Percentiles rank a stretch among this genome's conserved stretches.
Conservation (phyloP, 192 early-diverging fungal genomes). For the Backusella psychrophila region DNA sequence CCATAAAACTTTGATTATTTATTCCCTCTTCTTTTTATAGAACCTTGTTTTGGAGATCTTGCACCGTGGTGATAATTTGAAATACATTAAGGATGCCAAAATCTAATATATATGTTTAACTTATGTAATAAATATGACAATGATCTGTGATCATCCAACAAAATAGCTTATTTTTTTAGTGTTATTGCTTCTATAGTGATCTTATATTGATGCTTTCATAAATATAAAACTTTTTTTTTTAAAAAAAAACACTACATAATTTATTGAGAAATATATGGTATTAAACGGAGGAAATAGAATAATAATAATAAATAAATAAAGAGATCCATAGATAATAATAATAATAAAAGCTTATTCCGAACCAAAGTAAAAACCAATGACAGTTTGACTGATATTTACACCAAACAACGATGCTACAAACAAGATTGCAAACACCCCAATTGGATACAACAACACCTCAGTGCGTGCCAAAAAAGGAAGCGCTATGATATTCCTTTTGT, state of each 20-base stretch:
- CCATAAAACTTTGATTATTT: not conserved
- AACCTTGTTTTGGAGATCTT: constrained; percentile 18
- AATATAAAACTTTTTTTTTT: not conserved
- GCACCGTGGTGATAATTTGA: constrained; percentile 12
- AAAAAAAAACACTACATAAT: not conserved
- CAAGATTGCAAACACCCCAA: constrained; percentile 61
- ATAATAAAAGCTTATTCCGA: constrained; percentile 1
- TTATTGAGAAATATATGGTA: not conserved
- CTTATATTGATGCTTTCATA: not conserved
- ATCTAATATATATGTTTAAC: constrained; percentile 5
- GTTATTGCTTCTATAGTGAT: not conserved
- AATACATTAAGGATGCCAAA: constrained; percentile 1
- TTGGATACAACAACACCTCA: constrained; percentile 86
- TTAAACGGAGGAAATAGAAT: not conserved
- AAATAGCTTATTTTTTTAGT: not conserved
- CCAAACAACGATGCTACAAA: constrained; percentile 68
- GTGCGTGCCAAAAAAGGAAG: constrained; percentile 91
- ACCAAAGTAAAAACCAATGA: constrained; percentile 78
- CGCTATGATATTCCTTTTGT: constrained; percentile 50
- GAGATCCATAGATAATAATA: not conserved
- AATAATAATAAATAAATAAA: not conserved
- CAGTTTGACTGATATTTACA: constrained; percentile 74
- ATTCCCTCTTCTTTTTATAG: not conserved
- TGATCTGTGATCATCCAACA: not conserved
- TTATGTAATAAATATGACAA: not conserved